A percentile compares a stretch with the other conserved stretches of the same genome.
Conservation (phyloP, 148 eudicot genomes). For the Vaccinium macrocarpon region DNA sequence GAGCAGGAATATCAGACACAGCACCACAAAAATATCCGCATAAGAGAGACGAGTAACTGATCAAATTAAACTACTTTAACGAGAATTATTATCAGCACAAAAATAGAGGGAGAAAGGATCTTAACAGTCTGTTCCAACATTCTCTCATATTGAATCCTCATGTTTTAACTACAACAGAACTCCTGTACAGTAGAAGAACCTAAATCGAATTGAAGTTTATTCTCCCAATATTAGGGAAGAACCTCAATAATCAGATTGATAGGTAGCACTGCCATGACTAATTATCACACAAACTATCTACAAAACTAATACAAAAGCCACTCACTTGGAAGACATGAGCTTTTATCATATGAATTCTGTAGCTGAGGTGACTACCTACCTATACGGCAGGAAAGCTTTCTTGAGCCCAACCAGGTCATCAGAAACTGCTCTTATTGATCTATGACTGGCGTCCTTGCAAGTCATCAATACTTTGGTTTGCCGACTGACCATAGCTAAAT, state of each 20-base stretch:
- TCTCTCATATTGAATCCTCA: neutral
- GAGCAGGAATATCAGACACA: neutral
- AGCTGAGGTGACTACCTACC: neutral
- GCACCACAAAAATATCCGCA: neutral
- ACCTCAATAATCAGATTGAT: neutral
- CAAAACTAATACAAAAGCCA: neutral
- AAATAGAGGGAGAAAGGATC: neutral
- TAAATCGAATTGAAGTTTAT: neutral
- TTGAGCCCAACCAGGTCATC: neutral
- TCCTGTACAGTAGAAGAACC: neutral
- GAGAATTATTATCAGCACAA: neutral
- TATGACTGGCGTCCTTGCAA: neutral
- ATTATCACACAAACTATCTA: neutral
- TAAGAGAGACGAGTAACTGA: neutral
- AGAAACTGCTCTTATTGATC: neutral
- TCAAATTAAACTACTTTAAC: neutral
- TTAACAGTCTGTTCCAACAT: neutral
- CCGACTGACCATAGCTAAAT: neutral
- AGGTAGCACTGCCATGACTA: neutral
- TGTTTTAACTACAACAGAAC: neutral
- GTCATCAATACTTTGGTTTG: neutral
- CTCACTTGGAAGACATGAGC: neutral
- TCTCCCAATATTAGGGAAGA: neutral
- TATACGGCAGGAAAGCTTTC: neutral
- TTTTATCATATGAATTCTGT: neutral